Evolutionary conservation across 139 green algal genomes (phyloP).

Genomic region (Auxenochlorella pyrenoidosa): DNA sequence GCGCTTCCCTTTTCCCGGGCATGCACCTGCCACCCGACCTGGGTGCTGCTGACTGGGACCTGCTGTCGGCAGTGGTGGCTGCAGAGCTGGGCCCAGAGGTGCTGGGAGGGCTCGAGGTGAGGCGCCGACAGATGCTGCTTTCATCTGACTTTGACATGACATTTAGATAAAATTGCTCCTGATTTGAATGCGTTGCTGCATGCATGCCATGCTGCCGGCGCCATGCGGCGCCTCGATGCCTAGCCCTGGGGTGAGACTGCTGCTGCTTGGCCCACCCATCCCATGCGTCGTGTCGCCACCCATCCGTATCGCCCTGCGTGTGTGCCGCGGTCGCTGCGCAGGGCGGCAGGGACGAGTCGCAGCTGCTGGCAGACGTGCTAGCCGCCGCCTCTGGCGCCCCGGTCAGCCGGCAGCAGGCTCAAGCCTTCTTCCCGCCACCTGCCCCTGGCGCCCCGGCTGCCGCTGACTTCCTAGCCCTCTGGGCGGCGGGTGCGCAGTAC

Average conservation of each 20-base stretch:
- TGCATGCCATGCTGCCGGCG: not conserved
- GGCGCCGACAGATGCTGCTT: too few species aligned
- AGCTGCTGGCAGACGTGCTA: not conserved
- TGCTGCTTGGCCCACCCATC: too few species aligned
- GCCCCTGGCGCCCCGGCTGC: too few species aligned
- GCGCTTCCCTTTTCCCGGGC: not conserved
- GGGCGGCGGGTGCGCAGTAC: not conserved
- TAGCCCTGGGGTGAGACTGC: too few species aligned
- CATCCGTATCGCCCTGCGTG: too few species aligned
- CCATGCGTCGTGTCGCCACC: too few species aligned
- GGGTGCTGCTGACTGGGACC: not conserved
- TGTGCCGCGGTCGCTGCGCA: too few species aligned
- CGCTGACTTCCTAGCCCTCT: not conserved
- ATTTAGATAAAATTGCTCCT: too few species aligned
- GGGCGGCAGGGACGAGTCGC: not conserved
- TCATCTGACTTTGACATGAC: too few species aligned
- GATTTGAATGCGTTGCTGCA: not conserved
- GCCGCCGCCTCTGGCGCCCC: not conserved
- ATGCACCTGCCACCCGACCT: not conserved
- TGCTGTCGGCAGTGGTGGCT: not conserved
- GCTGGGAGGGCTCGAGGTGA: not conserved
- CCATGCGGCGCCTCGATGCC: too few species aligned
- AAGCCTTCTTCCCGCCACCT: not conserved
- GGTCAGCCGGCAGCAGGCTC: not conserved
- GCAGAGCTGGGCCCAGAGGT: not conserved